Evolutionary conservation across 345 rosid species (phyloP), one percentile per base, ranked within the genome.

Genomic region (Gossypium raimondii): DNA sequence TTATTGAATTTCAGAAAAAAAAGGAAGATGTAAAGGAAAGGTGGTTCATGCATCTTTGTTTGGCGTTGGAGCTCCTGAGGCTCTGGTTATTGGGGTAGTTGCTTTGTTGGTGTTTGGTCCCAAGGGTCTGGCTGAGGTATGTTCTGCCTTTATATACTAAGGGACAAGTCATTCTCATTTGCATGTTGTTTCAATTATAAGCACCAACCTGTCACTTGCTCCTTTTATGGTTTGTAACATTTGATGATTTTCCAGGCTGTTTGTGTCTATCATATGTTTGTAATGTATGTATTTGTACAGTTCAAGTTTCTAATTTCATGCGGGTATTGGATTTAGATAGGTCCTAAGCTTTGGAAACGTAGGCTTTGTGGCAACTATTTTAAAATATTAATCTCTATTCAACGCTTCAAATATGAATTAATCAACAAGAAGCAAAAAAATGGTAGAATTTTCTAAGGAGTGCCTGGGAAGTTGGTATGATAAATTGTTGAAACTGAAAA

Each of bases 21-120:
- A 75, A 78, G 63, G 78, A 51, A 87, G 84, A 73, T 73, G 84
- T 65, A 84, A 69, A 34, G 78, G 90, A 27, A 78, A 47, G 85
- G 75, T 78, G 75, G 82, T 89, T 61, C 80, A 76, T 72, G 98
- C 98, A 74, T 95, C 99, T 70, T 80, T 95, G 43, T 94, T 95
- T 77, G 98, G 98, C 9, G 98, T 95, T 79, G 99, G 99, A 78
- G 99, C 98, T 84, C 98, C 99, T 63, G 98, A 93, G 83, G 99
- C 94, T 85, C 63, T 95, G 85, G 98, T 95, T 72, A 93, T 95
- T 85, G 99, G 99, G 25, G 98, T 90, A 67, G 99, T 95, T 76
- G 99, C 98, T 80, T 86, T 95, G 82, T 82, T 95, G 82, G 99
- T 93, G 77, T 95, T 95, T 80, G 99, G 99, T 73, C 99, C 99